Conservation (phyloP, 129 eudicot genomes). For the Erigeron canadensis region DNA sequence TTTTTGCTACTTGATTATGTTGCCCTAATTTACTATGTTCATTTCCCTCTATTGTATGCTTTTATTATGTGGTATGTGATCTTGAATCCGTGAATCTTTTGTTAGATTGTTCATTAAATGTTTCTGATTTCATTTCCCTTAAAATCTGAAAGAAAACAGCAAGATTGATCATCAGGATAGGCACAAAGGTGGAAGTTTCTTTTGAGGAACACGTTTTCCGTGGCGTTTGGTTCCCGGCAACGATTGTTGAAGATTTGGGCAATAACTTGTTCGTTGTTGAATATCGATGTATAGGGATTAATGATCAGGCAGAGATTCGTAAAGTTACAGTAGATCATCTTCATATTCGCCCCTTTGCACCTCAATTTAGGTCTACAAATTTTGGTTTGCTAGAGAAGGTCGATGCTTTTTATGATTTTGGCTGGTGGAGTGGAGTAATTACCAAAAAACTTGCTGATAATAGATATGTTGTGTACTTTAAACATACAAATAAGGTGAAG, state of each 20-base stretch:
- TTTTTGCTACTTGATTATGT: neutral
- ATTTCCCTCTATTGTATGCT: neutral
- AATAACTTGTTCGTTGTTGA: conserved; percentile 44
- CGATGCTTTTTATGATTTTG: conserved; percentile 56
- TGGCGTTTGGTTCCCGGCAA: conserved; percentile 71
- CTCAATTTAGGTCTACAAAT: conserved; percentile 40
- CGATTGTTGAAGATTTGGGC: conserved; percentile 39
- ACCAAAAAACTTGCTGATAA: conserved; percentile 60
- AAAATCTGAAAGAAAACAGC: conserved; percentile 47
- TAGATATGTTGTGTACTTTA: conserved; percentile 52
- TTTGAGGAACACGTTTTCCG: conserved; percentile 36
- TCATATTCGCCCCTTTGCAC: conserved; percentile 55
- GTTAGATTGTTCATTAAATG: conserved; percentile 17
- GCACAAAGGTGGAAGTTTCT: conserved; percentile 55
- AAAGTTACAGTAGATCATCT: conserved; percentile 41
- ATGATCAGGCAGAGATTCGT: conserved; percentile 24
- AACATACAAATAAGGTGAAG: conserved; percentile 43
- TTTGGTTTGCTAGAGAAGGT: conserved; percentile 65
- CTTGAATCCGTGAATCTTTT: conserved; percentile 4
- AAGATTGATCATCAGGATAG: conserved; percentile 53
- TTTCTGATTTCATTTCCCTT: conserved; percentile 36
- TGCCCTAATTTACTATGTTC: neutral
- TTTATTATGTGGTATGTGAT: conserved; percentile 11
- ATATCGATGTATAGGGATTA: conserved; percentile 21
- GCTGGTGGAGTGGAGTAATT: conserved; percentile 74